Conservation (phyloP, 306 rosid genomes). For the Fragaria nilgerrensis region DNA sequence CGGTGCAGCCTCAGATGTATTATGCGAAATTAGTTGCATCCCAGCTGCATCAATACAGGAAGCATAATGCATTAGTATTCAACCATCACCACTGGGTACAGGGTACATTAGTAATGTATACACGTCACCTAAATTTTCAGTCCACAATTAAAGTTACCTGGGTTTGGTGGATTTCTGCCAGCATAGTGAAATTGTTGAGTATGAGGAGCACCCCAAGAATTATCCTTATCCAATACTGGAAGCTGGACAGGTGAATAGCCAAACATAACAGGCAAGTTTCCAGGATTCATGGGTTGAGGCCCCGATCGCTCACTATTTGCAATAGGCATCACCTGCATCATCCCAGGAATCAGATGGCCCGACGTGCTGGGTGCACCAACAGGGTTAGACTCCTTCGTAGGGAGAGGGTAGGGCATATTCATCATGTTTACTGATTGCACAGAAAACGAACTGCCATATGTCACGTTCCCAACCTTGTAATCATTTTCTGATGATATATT, state of each 20-base stretch:
- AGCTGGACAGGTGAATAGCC: slow-evolving; percentile 82
- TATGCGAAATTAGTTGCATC: slow-evolving; percentile 45
- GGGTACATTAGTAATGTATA: background rate
- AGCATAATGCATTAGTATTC: slow-evolving; percentile 24
- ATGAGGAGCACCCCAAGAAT: slow-evolving; percentile 71
- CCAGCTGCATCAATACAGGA: slow-evolving; percentile 42
- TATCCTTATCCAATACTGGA: slow-evolving; percentile 78
- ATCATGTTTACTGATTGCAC: slow-evolving; percentile 62
- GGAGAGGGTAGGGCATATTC: slow-evolving; percentile 53
- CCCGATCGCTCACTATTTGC: slow-evolving; percentile 57
- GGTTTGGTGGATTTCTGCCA: slow-evolving; percentile 58
- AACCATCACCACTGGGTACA: background rate
- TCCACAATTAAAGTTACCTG: slow-evolving; percentile 53
- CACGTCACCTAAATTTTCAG: slow-evolving; percentile 11
- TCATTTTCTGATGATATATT: slow-evolving; percentile 56
- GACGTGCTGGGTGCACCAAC: slow-evolving; percentile 45
- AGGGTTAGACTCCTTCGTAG: slow-evolving; percentile 52
- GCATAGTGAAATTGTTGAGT: slow-evolving; percentile 70
- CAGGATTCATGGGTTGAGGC: slow-evolving; percentile 47
- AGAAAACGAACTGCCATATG: slow-evolving; percentile 50
- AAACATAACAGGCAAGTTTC: slow-evolving; percentile 68
- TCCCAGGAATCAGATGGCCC: slow-evolving; percentile 50
- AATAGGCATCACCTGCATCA: slow-evolving; percentile 63
- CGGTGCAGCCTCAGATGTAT: slow-evolving; percentile 47
- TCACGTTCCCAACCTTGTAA: slow-evolving; percentile 52